Evolutionary conservation across 2,329 filamentous ascomycete genomes (phyloP).

Genomic region (Grosmannia clavigera): DNA sequence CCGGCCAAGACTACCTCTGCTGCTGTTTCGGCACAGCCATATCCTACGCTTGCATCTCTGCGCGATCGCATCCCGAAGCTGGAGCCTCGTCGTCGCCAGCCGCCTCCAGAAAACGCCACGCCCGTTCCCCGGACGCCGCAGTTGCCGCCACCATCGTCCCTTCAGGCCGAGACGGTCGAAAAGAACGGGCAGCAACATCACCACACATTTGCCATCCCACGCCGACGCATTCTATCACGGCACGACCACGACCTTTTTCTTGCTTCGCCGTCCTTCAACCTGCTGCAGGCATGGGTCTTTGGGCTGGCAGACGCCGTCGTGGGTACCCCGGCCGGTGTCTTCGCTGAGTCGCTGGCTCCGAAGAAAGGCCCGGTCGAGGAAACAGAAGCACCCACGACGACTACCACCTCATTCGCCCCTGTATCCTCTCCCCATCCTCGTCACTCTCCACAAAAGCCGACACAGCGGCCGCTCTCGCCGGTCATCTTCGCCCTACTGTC

Average conservation of each 20-base stretch:
- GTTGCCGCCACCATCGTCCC: conserved; percentile 50
- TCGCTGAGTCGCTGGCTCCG: conserved; percentile 17
- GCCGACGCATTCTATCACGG: conserved; percentile 67
- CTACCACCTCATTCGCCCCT: background rate
- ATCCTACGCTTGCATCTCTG: conserved; percentile 17
- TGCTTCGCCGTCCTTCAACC: conserved; percentile 58
- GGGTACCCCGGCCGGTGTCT: conserved; percentile 33
- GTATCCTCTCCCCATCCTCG: background rate
- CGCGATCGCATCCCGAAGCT: conserved; percentile 53
- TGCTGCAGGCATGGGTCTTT: conserved; percentile 79
- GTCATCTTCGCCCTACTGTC: conserved; percentile 51
- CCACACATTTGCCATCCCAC: conserved; percentile 53
- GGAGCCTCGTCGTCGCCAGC: conserved; percentile 47
- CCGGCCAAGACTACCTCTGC: background rate
- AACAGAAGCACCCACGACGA: background rate
- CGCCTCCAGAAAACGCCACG: conserved; percentile 36
- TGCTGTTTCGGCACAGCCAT: background rate
- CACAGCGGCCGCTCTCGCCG: conserved; percentile 40
- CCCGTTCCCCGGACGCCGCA: conserved; percentile 65
- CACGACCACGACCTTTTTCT: conserved; percentile 75
- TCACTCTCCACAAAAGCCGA: background rate
- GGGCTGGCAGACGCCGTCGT: conserved; percentile 70
- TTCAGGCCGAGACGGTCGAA: conserved; percentile 28
- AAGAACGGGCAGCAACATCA: conserved; percentile 35
- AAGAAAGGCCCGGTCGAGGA: background rate